These are phyloP conservation scores for Boletus semigastroideus DNA, from an alignment of 1,284 basidiomycete genomes.

Conservation along the genomic window DNA sequence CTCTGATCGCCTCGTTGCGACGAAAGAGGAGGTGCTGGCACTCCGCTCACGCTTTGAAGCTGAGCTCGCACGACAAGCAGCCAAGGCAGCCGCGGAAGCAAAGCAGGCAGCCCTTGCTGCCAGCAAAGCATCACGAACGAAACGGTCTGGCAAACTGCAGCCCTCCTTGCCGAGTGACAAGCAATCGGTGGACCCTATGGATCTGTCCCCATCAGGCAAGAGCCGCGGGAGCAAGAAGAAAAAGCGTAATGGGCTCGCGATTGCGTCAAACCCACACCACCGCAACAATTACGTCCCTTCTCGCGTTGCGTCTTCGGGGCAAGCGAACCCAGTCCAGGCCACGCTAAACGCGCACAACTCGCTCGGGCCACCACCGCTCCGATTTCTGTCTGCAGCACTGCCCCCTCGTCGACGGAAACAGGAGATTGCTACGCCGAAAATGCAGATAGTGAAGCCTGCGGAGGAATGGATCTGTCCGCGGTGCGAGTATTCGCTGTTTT, in stretches of 20 bases:
- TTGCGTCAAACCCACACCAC: conserved; percentile 89
- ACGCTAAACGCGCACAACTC: conserved; percentile 45
- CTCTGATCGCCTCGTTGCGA: conserved; percentile 63
- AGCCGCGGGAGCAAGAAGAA: conserved; percentile 74
- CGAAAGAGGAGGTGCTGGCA: conserved; percentile 62
- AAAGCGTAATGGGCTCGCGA: conserved; percentile 81
- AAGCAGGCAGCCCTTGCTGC: conserved; percentile 40
- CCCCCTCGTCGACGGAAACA: conserved; percentile 47
- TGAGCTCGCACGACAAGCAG: conserved; percentile 67
- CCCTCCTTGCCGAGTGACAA: conserved; percentile 31
- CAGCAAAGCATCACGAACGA: conserved; percentile 30
- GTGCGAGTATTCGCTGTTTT: conserved; percentile 86
- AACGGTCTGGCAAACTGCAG: conserved; percentile 43
- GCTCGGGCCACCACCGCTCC: conserved; percentile 58
- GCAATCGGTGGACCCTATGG: conserved; percentile 37
- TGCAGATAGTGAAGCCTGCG: conserved; percentile 55
- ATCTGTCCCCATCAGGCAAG: conserved; percentile 36
- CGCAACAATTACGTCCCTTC: conserved; percentile 85
- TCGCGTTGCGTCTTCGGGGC: conserved; percentile 61
- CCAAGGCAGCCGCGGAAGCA: conserved; percentile 41
- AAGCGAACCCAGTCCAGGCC: conserved; percentile 39
- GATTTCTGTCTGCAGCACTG: conserved; percentile 68
- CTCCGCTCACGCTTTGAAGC: conserved; percentile 67
- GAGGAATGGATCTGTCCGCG: conserved; percentile 90
- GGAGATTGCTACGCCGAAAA: conserved; percentile 25